A percentile compares a stretch with the other conserved stretches of the same genome.
Evolutionary conservation across 306 rosid genomes (phyloP).

Genomic region (Malus domestica): ASM211411v1 NC_041800.1:30838733-30839232

Average conservation of each 20-base stretch:
- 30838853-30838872: too few relatives aligned
- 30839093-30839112: not conserved
- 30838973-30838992: not conserved
- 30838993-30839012: not conserved
- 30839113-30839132: not conserved
- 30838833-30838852: too few relatives aligned
- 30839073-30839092: not conserved
- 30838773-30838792: too few relatives aligned
- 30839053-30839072: not conserved
- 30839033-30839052: not conserved
- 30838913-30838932: not conserved
- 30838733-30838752: too few relatives aligned
- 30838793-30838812: too few relatives aligned
- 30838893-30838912: not conserved
- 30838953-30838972: not conserved
- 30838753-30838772: too few relatives aligned
- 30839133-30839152: too few relatives aligned
- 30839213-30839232: too few relatives aligned
- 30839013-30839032: not conserved
- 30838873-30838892: not conserved
- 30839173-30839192: too few relatives aligned
- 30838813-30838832: too few relatives aligned
- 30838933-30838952: not conserved
- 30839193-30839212: too few relatives aligned
- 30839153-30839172: too few relatives aligned